Percentiles rank a stretch among this genome's conserved stretches.
These are phyloP conservation scores for Trametes sanguinea DNA, from an alignment of 768 basidiomycete genomes.

Conservation along the genomic window DNA sequence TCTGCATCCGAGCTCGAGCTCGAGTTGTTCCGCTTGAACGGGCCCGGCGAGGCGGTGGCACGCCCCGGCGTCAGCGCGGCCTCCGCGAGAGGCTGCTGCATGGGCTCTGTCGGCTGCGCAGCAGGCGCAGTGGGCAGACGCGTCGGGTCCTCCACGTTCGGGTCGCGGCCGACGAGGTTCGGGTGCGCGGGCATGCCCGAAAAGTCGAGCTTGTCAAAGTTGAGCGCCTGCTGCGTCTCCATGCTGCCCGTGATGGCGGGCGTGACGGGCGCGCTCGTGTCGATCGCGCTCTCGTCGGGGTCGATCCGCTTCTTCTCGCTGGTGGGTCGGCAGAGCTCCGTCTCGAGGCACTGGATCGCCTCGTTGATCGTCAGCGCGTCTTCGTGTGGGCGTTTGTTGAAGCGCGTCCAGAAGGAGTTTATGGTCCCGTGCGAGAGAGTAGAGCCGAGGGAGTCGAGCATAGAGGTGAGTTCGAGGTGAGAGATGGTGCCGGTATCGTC, in stretches of 20 bases:
- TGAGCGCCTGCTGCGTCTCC: constrained; percentile 38
- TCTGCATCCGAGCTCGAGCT: constrained; percentile 50
- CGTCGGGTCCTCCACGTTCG: constrained; percentile 8
- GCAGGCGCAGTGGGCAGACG: constrained; percentile 23
- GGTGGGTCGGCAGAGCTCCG: constrained; percentile 71
- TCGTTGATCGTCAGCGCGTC: constrained; percentile 82
- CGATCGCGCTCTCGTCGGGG: constrained; percentile 44
- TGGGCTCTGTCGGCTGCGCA: constrained; percentile 46
- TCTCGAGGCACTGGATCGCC: constrained; percentile 82
- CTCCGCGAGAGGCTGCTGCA: constrained; percentile 44
- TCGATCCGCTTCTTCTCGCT: constrained; percentile 70
- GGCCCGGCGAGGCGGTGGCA: constrained; percentile 12
- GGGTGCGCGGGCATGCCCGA: constrained; percentile 50
- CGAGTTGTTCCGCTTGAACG: constrained; percentile 36
- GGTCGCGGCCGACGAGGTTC: constrained; percentile 16
- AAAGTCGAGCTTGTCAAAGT: constrained; percentile 62
- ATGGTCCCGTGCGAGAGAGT: constrained; percentile 82
- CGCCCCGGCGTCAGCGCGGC: constrained; percentile 30
- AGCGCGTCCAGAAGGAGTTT: constrained; percentile 76
- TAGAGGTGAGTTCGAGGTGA: constrained; percentile 84
- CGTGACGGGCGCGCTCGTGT: constrained; percentile 55
- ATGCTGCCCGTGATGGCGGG: constrained; percentile 49
- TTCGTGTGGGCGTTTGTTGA: constrained; percentile 58
- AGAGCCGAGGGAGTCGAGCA: constrained; percentile 96
- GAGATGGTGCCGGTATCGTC: constrained; percentile 79